A percentile compares a stretch with the other conserved stretches of the same genome.
These are phyloP conservation scores for Phytophthora capsici DNA, from an alignment of 352 stramenopile genomes.

Conservation along the genomic window DNA sequence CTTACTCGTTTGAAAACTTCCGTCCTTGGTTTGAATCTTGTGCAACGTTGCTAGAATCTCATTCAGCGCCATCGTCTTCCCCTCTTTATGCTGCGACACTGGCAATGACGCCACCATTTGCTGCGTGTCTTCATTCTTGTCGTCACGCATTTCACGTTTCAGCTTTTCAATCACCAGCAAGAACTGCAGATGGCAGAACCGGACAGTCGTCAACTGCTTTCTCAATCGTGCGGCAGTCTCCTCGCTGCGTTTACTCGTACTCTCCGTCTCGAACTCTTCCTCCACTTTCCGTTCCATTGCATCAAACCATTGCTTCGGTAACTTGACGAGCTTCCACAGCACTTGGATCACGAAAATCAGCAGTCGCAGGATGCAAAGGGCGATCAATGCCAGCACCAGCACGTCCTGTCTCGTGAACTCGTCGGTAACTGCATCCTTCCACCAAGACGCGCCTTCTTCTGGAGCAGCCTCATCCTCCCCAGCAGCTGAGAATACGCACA, in stretches of 20 bases:
- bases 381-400: constrained; percentile 46
- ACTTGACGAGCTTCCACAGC: constrained; percentile 35
- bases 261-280: constrained; percentile 4
- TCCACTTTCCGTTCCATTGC: constrained; percentile 5
- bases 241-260: constrained; percentile 2
- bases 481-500: constrained; percentile 33
- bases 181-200: constrained; percentile 54
- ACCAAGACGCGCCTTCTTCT: constrained; percentile 37
- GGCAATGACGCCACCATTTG: constrained; percentile 43
- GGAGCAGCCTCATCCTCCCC: constrained; percentile 3
- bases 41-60: constrained; percentile 45
- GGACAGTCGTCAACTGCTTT: constrained; percentile 38
- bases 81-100: constrained; percentile 21
- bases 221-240: constrained; percentile 4
- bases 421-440: constrained; percentile 42
- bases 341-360: constrained; percentile 31
- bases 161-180: constrained; percentile 53
- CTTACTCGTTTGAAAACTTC: constrained; percentile 28
- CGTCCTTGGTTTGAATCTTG: constrained; percentile 44
- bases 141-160: constrained; percentile 46
- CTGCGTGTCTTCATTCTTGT: constrained; percentile 33
- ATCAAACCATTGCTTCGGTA: constrained; percentile 36
- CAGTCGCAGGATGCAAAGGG: constrained; percentile 41
- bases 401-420: constrained; percentile 56
- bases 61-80: constrained; percentile 34